Evolutionary conservation across 2,329 filamentous ascomycete species (phyloP).

Genomic region (Cytospora schulzeri): DNA sequence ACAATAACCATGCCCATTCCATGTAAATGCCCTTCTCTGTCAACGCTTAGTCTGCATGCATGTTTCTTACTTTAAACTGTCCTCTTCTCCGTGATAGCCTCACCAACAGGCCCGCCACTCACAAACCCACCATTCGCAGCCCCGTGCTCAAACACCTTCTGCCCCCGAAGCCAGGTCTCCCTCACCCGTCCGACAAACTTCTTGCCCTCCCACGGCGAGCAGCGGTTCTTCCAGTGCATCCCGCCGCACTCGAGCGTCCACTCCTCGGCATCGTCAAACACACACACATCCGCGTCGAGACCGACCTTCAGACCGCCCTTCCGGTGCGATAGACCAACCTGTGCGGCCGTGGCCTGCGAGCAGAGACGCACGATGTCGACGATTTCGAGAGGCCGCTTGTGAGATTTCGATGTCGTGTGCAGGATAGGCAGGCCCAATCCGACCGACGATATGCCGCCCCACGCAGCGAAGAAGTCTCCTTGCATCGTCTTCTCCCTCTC

Average conservation of each 20-base stretch:
- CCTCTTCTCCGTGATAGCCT: slow-evolving; percentile 63
- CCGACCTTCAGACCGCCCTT: slow-evolving; percentile 84
- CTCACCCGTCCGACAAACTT: slow-evolving; percentile 74
- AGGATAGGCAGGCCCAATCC: slow-evolving; percentile 91
- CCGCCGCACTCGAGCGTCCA: slow-evolving; percentile 75
- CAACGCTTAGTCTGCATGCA: no score
- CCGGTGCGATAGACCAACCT: slow-evolving; percentile 78
- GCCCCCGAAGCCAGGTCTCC: slow-evolving; percentile 84
- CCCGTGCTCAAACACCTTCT: slow-evolving; percentile 72
- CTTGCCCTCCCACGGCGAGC: slow-evolving; percentile 86
- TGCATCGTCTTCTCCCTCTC: slow-evolving; percentile 37
- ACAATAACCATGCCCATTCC: neutral
- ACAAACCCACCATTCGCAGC: slow-evolving; percentile 54
- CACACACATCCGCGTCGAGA: slow-evolving; percentile 86
- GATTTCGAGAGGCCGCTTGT: slow-evolving; percentile 52
- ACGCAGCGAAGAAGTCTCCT: slow-evolving; percentile 94
- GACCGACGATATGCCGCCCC: slow-evolving; percentile 94
- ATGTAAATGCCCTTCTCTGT: slow-evolving; percentile 3
- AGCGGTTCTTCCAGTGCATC: slow-evolving; percentile 94
- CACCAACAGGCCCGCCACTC: slow-evolving; percentile 48
- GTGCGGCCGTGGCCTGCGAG: slow-evolving; percentile 80
- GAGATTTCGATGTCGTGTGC: slow-evolving; percentile 71
- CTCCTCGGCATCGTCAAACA: slow-evolving; percentile 82
- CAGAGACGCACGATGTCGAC: slow-evolving; percentile 85
- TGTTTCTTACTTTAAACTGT: slow-evolving; percentile 36